A percentile compares a stretch with the other conserved stretches of the same genome.
phyloP scores from a whole-genome alignment of 208 protist species.

The Novymonas esmeraldas region DNA sequence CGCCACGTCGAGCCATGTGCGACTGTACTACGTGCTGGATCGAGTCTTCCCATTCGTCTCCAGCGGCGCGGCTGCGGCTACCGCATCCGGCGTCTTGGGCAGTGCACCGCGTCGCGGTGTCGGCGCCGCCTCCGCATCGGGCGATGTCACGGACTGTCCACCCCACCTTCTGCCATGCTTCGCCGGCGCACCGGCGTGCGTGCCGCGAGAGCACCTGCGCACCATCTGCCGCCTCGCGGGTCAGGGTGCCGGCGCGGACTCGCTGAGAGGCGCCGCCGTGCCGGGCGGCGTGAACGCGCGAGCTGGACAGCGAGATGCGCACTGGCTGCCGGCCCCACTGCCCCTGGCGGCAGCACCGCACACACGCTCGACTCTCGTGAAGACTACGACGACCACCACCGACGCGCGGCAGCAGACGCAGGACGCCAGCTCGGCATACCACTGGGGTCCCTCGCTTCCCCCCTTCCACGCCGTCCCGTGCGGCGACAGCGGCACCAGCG shows the following conservation, averaged over 20 bases:
- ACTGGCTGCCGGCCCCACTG: background rate
- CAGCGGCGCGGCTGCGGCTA: background rate
- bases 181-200: conserved; percentile 18
- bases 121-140: background rate
- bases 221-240: conserved; percentile 24
- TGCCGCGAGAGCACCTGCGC: conserved; percentile 30
- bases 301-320: background rate
- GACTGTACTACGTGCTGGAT: conserved; percentile 46
- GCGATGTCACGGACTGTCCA: background rate
- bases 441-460: conserved; percentile 17
- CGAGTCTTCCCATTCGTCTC: conserved; percentile 17
- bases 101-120: background rate
- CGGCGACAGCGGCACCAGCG: background rate
- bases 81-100: background rate
- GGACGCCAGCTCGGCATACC: conserved; percentile 4
- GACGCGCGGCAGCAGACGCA: background rate
- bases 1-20: conserved; percentile 40
- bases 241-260: background rate
- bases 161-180: conserved; percentile 8
- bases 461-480: conserved; percentile 28
- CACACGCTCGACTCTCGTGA: background rate
- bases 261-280: background rate
- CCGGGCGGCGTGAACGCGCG: background rate
- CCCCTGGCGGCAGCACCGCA: background rate
- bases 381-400: background rate